Conservation (phyloP, 176 grass and related monocot species). For the Urochloa ruziziensis region DNA sequence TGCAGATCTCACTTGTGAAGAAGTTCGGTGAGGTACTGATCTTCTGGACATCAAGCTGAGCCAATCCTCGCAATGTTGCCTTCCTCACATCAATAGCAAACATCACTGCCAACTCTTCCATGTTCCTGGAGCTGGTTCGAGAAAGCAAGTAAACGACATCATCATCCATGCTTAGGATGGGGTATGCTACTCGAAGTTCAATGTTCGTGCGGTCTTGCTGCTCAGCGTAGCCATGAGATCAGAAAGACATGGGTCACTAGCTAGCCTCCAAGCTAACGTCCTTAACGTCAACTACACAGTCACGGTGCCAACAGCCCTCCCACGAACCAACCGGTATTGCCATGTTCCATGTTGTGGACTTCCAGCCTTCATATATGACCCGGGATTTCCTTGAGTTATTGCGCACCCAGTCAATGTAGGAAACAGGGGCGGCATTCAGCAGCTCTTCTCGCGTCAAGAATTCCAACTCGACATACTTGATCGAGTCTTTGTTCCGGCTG, state of each 20-base stretch:
- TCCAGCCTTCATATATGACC: background rate
- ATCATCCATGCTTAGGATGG: constrained; percentile 7
- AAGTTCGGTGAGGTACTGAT: background rate
- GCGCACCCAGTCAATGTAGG: background rate
- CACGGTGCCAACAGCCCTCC: background rate
- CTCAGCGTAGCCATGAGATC: background rate
- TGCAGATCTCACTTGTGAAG: constrained; percentile 1
- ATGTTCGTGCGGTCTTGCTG: background rate
- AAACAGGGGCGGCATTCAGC: background rate
- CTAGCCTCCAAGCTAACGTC: background rate
- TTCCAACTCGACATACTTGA: background rate
- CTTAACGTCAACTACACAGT: background rate
- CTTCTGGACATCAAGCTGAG: constrained; percentile 16
- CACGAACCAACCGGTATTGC: background rate
- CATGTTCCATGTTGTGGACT: constrained; percentile 11
- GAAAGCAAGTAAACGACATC: constrained; percentile 10
- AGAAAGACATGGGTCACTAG: background rate
- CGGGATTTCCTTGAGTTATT: no score
- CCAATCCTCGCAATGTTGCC: background rate
- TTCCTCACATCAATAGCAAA: background rate
- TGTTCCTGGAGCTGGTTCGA: background rate
- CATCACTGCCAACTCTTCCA: background rate
- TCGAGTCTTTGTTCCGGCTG: background rate
- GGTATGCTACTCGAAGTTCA: background rate
- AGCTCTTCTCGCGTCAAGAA: background rate